Base-by-base conservation (phyloP, 331 rosid species). In the Pyrus hybrid region DNA sequence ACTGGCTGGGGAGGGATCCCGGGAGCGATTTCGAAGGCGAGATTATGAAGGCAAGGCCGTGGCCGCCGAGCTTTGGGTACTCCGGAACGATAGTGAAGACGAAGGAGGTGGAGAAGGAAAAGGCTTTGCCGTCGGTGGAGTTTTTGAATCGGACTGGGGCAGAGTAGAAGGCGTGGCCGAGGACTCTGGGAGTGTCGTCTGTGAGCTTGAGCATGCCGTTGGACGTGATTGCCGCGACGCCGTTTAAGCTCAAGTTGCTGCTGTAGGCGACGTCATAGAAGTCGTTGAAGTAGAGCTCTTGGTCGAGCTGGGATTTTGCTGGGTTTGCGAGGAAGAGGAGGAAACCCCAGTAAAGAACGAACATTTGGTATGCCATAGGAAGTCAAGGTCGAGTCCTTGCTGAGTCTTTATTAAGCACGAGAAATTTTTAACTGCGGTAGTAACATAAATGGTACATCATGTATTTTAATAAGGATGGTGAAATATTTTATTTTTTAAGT, bases 21-120 rank as follows among this genome's bases (percentile, higher is more conserved):
- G 37, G 65, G 6, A 88, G 85, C 35, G 10, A 69, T 13, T 80
- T 86, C 7, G 89, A 65, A 26, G 75, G 86, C 6, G 94, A 81
- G 80, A 91, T 85, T 5, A 88, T 79, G 87, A 91, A 91, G 54
- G 97, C 92, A 18, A 91, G 76, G 61, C 97, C 94, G 57, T 91
- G 94, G 75, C 97, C 94, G 71, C 92, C 94, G 21, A 87, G 87
- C 70, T 69, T 82, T n/a, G 85, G 82, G 64, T 86, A 81, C 82
- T 87, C 83, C 0, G 94, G 94, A 58, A 64, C 47, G 10, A 64
- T 77, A 49, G 80, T 60, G 57, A 85, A 88, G 14, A 86, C 88
- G 33, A 88, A 85, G 33, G 92, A 76, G 16, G 89, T 84, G 67
- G 95, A 88, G 66, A 90, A 90, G 77, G 96, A 88, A 29, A 76